Evolutionary conservation across 495 filamentous ascomycete genomes (phyloP).

Genomic region (Aspergillus haitiensis): DNA sequence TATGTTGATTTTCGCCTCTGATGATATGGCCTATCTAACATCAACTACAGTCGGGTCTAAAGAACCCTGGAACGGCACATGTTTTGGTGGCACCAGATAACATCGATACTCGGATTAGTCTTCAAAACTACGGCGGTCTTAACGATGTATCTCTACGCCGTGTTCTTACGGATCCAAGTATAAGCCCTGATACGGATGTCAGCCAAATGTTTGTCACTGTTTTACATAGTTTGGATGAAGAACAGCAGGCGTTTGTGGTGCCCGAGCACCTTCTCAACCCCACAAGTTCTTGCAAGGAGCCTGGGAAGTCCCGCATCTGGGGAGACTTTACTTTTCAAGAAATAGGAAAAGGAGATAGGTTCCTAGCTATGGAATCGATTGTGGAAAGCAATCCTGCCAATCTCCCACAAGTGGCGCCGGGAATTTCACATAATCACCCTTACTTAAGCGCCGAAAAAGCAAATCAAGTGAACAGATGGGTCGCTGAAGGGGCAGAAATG

Average conservation of each 20-base stretch:
- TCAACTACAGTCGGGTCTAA: constrained; percentile 14
- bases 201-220: constrained; percentile 26
- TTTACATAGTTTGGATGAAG: constrained; percentile 19
- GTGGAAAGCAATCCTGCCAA: constrained; percentile 8
- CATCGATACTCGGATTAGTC: constrained; percentile 1
- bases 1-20: constrained; percentile 9
- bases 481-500: constrained; percentile 21
- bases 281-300: constrained; percentile 11
- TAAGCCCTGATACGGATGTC: constrained; percentile 3
- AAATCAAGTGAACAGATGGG: constrained; percentile 30
- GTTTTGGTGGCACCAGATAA: constrained; percentile 4
- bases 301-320: constrained; percentile 27
- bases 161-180: constrained; percentile 22
- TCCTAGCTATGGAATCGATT: constrained; percentile 13
- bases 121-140: constrained; percentile 22
- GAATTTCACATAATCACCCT: constrained; percentile 17
- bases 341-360: constrained; percentile 24
- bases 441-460: constrained; percentile 28
- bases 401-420: not conserved
- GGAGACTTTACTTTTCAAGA: constrained; percentile 27
- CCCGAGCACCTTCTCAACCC: constrained; percentile 21
- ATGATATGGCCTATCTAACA: not conserved
- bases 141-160: constrained; percentile 22
- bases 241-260: constrained; percentile 5
- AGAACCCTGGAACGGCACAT: constrained; percentile 14